Percentiles rank a stretch among this genome's conserved stretches.
Evolutionary conservation across 148 eudicot genomes (phyloP).

Genomic region (Silene conica): DNA sequence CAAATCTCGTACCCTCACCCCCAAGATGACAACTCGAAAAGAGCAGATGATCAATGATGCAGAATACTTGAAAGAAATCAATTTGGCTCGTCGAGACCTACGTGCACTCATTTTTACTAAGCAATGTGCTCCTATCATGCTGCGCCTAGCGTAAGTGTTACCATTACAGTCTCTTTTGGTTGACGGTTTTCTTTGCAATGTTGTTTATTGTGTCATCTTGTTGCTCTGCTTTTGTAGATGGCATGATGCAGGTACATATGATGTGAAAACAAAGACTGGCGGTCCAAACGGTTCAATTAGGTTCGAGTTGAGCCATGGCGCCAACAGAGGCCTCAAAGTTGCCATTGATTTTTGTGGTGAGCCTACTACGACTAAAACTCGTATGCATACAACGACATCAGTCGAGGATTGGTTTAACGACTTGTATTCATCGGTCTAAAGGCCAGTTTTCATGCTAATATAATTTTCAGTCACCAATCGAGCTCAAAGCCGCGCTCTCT

Average conservation of each 20-base stretch:
- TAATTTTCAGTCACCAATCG: no score
- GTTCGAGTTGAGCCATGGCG: constrained; percentile 49
- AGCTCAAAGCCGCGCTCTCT: no score
- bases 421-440: no score
- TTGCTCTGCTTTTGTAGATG: constrained; percentile 32
- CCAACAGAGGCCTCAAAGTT: constrained; percentile 60
- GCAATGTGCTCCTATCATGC: constrained; percentile 91
- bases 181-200: background rate
- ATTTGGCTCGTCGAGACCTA: constrained; percentile 65
- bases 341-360: constrained; percentile 82
- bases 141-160: constrained; percentile 71
- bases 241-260: constrained; percentile 92
- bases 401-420: background rate
- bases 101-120: constrained; percentile 65
- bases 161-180: no score
- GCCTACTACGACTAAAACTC: background rate
- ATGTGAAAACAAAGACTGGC: constrained; percentile 76
- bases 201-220: background rate
- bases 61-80: constrained; percentile 63
- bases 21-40: constrained; percentile 9
- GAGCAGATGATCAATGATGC: constrained; percentile 29
- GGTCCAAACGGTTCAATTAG: constrained; percentile 93
- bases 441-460: no score
- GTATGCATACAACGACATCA: no score
- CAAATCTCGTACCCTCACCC: background rate